phyloP scores from a whole-genome alignment of 2,329 filamentous ascomycete species.

The Sordariomycetes sp. region DNA sequence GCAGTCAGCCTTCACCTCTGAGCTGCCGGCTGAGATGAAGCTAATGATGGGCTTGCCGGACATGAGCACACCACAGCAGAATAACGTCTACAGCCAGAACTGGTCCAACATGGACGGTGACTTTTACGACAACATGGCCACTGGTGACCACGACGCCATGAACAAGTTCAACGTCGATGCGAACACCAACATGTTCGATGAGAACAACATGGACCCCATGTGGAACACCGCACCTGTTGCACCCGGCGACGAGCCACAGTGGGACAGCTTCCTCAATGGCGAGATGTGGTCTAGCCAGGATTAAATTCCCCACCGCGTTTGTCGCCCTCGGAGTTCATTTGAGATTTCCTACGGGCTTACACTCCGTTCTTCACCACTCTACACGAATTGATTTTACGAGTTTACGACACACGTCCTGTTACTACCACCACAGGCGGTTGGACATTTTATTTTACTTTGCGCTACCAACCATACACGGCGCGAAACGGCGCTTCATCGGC shows the following conservation, averaged over 20 bases:
- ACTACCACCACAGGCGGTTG: no score
- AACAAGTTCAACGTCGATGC: background rate
- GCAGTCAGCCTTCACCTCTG: conserved; percentile 28
- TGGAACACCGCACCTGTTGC: no score
- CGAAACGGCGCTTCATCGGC: no score
- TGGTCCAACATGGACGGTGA: conserved; percentile 2
- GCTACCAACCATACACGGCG: no score
- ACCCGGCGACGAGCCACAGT: conserved; percentile 8
- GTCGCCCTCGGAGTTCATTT: no score
- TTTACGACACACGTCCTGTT: no score
- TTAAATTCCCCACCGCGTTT: no score
- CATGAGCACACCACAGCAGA: conserved; percentile 10
- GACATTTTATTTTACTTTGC: no score
- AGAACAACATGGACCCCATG: no score
- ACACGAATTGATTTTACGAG: no score
- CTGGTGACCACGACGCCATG: background rate
- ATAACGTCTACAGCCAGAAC: conserved; percentile 8
- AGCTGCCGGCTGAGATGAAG: conserved; percentile 31
- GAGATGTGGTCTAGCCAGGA: conserved; percentile 9
- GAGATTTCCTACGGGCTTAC: no score
- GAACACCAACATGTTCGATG: background rate
- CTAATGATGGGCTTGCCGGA: conserved; percentile 25
- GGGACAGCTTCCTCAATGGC: conserved; percentile 21
- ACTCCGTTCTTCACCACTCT: no score
- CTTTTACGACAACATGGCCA: background rate